Percentiles rank a stretch among this genome's conserved stretches.
phyloP scores from a whole-genome alignment of 257 asterid genomes.

The Vinca minor region DNA sequence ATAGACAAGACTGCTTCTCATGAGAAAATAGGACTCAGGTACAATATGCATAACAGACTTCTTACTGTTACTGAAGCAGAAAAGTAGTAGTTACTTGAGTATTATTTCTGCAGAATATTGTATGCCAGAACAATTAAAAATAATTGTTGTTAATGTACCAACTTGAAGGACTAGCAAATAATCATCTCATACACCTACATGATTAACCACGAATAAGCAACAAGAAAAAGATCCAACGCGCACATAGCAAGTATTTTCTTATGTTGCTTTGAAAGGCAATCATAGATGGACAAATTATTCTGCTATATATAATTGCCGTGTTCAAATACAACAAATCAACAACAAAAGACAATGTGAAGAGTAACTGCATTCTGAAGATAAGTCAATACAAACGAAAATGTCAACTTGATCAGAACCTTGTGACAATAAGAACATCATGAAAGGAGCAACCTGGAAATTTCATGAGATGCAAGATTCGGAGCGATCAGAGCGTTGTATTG shows the following conservation, averaged over 20 bases:
- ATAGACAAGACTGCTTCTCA: background rate
- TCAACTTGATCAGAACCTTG: background rate
- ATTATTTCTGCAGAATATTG: background rate
- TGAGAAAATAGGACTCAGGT: too few relatives aligned
- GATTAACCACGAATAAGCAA: background rate
- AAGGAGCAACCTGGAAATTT: background rate
- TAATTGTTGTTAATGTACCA: background rate
- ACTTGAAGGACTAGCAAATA: background rate
- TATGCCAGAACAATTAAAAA: background rate
- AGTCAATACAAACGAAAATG: background rate
- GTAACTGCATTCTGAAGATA: background rate
- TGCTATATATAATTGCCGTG: background rate
- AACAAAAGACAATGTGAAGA: background rate
- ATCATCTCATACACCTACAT: background rate
- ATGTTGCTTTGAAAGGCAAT: background rate
- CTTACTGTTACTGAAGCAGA: conserved; percentile 9
- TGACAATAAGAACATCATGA: background rate
- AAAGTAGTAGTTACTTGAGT: background rate
- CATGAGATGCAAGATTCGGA: background rate
- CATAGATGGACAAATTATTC: background rate
- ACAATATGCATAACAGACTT: background rate
- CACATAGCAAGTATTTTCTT: background rate
- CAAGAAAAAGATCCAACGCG: background rate
- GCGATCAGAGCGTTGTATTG: too few relatives aligned
- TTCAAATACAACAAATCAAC: background rate